Evolutionary conservation across 768 basidiomycete genomes (phyloP), one percentile per base, ranked within the genome.

Genomic region (Exidia glandulosa): DNA sequence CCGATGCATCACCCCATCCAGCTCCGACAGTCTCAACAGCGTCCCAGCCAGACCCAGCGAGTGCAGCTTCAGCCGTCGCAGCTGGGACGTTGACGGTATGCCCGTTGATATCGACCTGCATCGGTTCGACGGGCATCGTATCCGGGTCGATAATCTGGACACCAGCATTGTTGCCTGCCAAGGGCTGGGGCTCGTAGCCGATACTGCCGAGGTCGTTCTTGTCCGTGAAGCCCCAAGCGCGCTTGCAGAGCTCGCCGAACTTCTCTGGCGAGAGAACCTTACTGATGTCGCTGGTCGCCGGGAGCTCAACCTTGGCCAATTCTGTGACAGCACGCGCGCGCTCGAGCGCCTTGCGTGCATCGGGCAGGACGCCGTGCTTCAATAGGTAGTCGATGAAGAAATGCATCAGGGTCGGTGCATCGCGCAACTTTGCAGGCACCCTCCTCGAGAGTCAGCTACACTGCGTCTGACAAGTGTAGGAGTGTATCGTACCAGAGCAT

Each of bases 311-410:
- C 29, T 72, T 66, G 3, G 81, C 82, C 32, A 57, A 61, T 59
- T 77, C 72, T 32, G 71, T 66, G n/a, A 81, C 67, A 23, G 41
- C 41, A 23, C 6, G 41, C 0, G 41, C 41, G 41, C 41, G 41
- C 1, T 71, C 73, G 30, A 84, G 61, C 0, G 83, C 79, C 25
- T 72, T 73, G 3, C 64, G 62, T 0, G 71, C 60, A 63, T 86
- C 84, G 0, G 75, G 76, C 48, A 88, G 73, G 19, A 81, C 77
- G 32, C 74, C 68, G 63, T 78, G 83, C 25, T 82, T 78, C 16
- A 86, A 32, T n/a, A 88, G 65, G 66, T 81, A 88, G 14, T 77
- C 68, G 32, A 88, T 59, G 69, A 86, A 89, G 66, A 87, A 86
- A 1, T 64, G 70, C 4, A 87, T 50, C 2, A 88, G 72, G 30